A percentile compares a stretch with the other conserved stretches of the same genome.
Evolutionary conservation across 192 early-diverging fungal species (phyloP).

Genomic region (Gryganskiella cystojenkinii): DNA sequence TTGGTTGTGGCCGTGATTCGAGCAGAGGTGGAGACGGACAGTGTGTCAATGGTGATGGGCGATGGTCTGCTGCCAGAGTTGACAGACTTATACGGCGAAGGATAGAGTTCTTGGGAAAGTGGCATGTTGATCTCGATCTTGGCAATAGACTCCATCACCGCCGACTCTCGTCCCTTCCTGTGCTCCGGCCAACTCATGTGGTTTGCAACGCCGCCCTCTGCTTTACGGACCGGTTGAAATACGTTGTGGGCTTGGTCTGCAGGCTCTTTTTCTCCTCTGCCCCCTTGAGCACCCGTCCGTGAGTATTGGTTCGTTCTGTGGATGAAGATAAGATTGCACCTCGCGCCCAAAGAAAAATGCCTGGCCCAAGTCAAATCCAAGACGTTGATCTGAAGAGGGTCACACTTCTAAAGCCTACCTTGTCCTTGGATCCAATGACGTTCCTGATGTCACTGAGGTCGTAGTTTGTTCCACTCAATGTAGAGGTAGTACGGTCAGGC

Average conservation of each 20-base stretch:
- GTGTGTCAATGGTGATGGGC: too few relatives aligned
- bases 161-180: not conserved
- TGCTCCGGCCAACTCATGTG: constrained; percentile 13
- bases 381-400: constrained; percentile 8
- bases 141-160: not conserved
- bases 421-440: constrained; percentile 11
- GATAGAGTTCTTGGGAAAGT: too few relatives aligned
- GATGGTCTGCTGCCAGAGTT: too few relatives aligned
- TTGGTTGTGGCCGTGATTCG: too few relatives aligned
- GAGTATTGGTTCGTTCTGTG: too few relatives aligned
- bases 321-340: constrained; percentile 8
- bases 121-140: constrained; percentile 12
- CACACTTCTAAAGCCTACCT: constrained; percentile 1
- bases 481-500: constrained; percentile 1
- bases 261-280: too few relatives aligned
- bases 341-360: constrained; percentile 16
- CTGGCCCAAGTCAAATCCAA: constrained; percentile 11
- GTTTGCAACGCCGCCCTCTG: constrained; percentile 20
- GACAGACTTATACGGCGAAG: too few relatives aligned
- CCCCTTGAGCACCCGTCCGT: not conserved
- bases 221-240: constrained; percentile 9
- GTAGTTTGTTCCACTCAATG: constrained; percentile 3
- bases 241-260: too few relatives aligned
- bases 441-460: constrained; percentile 18
- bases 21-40: too few relatives aligned